Base-by-base conservation (phyloP, 2,329 filamentous ascomycete species). In the Paecilomyces niveus region DNA sequence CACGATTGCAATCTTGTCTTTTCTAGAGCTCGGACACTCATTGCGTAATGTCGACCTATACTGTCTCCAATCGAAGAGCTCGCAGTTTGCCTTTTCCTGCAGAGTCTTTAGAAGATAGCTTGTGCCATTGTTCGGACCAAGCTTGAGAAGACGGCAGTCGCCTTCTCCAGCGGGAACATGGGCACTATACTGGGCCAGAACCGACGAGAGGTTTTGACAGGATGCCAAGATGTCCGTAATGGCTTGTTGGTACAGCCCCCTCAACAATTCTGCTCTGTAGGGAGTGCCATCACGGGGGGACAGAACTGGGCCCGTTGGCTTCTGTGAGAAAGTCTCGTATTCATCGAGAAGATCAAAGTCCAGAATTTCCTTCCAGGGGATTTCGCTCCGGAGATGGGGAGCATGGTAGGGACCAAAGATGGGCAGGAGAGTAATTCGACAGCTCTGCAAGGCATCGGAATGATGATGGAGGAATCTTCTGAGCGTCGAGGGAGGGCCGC, bases 1-100 rank as follows among this genome's bases (percentile, higher is more conserved):
- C 24, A 94, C 87, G 63, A 95, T 90, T 61, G 90, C 90, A 60
- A 94, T 83, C 72, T 90, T 91, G 72, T 39, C 33, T 10, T 39
- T 39, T 39, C 13, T 39, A 3, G 33, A 39, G 33, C 33, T n/a
- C 13, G 5, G 11, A n/a, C 10, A 39, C 13, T 39, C 11, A 39
- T 39, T 4, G 10, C 33, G 33, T n/a, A 10, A 5, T 39, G 33
- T 39, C n/a, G 33, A 39, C 13, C 5, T 39, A 10, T 10, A 5
- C 33, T 39, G 4, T 10, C 5, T 39, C 33, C 33, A 39, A 15
- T 39, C 33, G 10, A 39, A 39, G 3, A 39, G n/a, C 13, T 15
- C 4, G 33, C 5, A n/a, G 33, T n/a, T 39, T 39, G 33, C 33
- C 33, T 39, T 13, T 39, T 13, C 33, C 33, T 39, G 11, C 11